Evolutionary conservation across 1,139 yeast species (phyloP), one percentile per base, ranked within the genome.

Genomic region (Hanseniaspora sp.): DNA sequence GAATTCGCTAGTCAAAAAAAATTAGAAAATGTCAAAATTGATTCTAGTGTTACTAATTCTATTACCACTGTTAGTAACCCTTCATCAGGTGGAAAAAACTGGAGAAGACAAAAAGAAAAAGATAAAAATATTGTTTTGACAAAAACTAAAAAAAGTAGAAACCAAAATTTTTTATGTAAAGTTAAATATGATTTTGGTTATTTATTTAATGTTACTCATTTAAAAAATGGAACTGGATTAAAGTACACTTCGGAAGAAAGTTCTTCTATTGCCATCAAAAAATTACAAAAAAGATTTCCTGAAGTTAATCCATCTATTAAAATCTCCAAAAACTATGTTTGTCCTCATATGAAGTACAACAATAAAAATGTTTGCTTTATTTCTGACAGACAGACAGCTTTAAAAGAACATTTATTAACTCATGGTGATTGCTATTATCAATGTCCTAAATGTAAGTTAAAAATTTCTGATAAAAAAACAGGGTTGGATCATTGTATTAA

Each of bases 61-160:
- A 4, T 23, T 23, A 23, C 23, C 4, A 23, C 23, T 23, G 23
- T 2, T 23, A 23, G 4, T 23, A 23, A 23, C 2, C 4, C 23
- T 23, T 23, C 23, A 23, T 3, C 23, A 3, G 23, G 23, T 23
- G 23, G 23, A 23, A 30, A 46, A 17, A 41, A 43, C 3, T 23
- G 41, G 54, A 55, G 42, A 54, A 48, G 42, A 44, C 33, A 44
- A 39, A 37, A 48, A 55, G 45, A 53, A 37, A 40, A 52, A 43
- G 7, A 48, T 34, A 38, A 49, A 40, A 33, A 18, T 18, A 12
- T 40, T 42, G n/a, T 8, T 13, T 37, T 6, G 7, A 3, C 28
- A 9, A 53, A 39, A 17, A 58, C 46, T 15, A 54, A 49, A 12
- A 55, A 44, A 47, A 23, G 55, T 41, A 51, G 52, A 47, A 40